Base-by-base conservation (phyloP, 768 basidiomycete genomes). In the Mycena rebaudengoi region DNA sequence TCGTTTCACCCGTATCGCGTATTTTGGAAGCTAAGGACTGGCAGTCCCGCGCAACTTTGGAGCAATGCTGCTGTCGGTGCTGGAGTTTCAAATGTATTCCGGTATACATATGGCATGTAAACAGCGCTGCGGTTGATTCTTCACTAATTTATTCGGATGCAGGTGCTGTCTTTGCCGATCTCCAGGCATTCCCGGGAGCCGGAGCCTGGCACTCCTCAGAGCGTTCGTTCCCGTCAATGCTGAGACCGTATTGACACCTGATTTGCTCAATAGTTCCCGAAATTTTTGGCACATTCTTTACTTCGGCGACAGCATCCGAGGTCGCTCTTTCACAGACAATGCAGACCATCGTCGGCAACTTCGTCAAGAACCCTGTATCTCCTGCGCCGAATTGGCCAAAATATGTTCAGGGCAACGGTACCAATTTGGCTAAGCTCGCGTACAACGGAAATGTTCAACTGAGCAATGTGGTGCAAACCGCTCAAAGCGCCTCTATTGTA, bases 141-240 rank as follows among this genome's bases (percentile, higher is more conserved):
- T 12, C 10, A 33, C 18, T 28, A 7, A 49, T 11, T 10, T 8
- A 46, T 41, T 29, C 5, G 20, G 7, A 18, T 18, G 35, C 32
- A 67, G 66, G 66, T 23, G 66, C 66, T 3, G 66, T 67, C 12
- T 71, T 70, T 33, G 46, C 69, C 18, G 69, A 71, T 46, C 56
- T 70, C 3, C 69, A 71, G 32, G 25, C 26, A 21, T 71, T 71
- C 54, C 70, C 70, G 25, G 64, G 64, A 32, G 69, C 69, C 10
- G 70, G 70, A 18, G 70, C 70, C 7, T 71, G 69, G 69, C 70
- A 71, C 64, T 66, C 69, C 0, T 61, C 70, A 13, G 70, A 71
- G 51, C 26, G 70, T 71, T 12, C 3, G 64, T 61, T 45, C 5
- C 23, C 18, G 7, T 37, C n/a, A 20, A 20, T 41, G 23, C 26